Conservation (phyloP, 2,329 filamentous ascomycete species). For the Aspergillus ibericus region DNA sequence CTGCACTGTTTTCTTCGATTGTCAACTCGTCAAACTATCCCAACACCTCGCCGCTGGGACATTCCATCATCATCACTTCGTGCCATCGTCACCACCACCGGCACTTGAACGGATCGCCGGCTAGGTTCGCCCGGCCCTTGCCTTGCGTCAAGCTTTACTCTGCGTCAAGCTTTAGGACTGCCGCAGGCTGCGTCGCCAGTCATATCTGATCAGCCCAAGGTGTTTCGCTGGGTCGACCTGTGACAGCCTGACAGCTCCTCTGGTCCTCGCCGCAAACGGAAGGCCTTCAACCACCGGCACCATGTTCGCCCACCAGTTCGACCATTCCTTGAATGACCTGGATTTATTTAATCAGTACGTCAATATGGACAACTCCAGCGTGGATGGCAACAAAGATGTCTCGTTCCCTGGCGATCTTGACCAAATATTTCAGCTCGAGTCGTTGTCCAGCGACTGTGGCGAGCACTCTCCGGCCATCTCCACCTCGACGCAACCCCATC, state of each 20-base stretch:
- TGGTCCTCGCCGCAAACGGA: conserved; percentile 40
- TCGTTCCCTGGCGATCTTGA: conserved; percentile 51
- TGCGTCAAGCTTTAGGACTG: conserved; percentile 11
- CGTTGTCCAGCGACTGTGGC: conserved; percentile 54
- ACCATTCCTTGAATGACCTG: conserved; percentile 60
- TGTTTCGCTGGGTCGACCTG: conserved; percentile 21
- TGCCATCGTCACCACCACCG: conserved; percentile 1
- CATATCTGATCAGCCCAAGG: conserved; percentile 22
- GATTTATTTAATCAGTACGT: conserved; percentile 66
- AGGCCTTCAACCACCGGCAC: conserved; percentile 51
- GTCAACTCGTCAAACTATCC: conserved; percentile 38
- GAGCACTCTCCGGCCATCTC: conserved; percentile 52
- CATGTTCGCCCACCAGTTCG: conserved; percentile 48
- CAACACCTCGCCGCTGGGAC: conserved; percentile 9
- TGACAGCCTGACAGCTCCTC: conserved; percentile 13
- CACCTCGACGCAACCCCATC: conserved; percentile 43
- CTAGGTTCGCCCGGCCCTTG: conserved; percentile 20
- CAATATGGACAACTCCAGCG: conserved; percentile 56
- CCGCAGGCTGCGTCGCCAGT: conserved; percentile 29
- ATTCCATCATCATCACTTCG: conserved; percentile 23
- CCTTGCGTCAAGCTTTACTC: conserved; percentile 22
- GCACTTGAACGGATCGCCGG: conserved; percentile 19
- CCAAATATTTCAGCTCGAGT: conserved; percentile 53
- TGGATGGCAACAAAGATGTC: conserved; percentile 50
- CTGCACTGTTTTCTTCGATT: conserved; percentile 42